Evolutionary conservation across 768 basidiomycete genomes (phyloP).

Genomic region (Cystobasidium tubakii): DNA sequence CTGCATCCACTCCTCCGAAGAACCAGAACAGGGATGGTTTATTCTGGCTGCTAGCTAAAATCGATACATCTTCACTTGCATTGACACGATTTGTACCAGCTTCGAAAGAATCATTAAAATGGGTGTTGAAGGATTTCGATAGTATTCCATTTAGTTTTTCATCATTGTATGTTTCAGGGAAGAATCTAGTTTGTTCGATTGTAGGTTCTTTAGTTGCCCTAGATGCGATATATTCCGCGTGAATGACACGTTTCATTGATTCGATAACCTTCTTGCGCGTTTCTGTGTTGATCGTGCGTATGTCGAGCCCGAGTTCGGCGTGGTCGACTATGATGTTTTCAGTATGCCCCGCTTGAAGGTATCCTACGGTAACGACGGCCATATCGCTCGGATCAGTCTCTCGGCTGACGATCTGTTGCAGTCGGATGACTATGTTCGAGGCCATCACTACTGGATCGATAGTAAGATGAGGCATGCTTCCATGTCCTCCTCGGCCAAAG

Average conservation of each 20-base stretch:
- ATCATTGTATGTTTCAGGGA: constrained; percentile 18
- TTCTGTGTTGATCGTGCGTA: not conserved
- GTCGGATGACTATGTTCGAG: not conserved
- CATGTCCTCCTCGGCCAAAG: constrained; percentile 5
- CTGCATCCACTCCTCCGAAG: constrained; percentile 3
- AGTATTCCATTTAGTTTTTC: not conserved
- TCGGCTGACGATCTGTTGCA: constrained; percentile 15
- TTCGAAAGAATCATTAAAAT: not conserved
- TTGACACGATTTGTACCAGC: not conserved
- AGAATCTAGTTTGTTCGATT: constrained; percentile 10
- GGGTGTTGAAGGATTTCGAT: not conserved
- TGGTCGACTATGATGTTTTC: constrained; percentile 11
- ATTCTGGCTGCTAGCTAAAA: constrained; percentile 7
- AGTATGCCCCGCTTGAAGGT: not conserved
- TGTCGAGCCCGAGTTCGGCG: constrained; percentile 13
- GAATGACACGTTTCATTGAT: not conserved
- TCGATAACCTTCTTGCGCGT: not conserved
- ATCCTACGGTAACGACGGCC: constrained; percentile 16
- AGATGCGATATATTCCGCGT: not conserved
- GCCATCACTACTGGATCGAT: constrained; percentile 19
- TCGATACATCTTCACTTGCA: constrained; percentile 6
- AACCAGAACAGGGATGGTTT: constrained; percentile 22
- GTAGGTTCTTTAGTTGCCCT: constrained; percentile 21
- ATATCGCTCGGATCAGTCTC: not conserved
- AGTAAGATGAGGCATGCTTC: constrained; percentile 9